Evolutionary conservation across 169 alveolate genomes (phyloP).

Genomic region (Eimeria maxima): DNA sequence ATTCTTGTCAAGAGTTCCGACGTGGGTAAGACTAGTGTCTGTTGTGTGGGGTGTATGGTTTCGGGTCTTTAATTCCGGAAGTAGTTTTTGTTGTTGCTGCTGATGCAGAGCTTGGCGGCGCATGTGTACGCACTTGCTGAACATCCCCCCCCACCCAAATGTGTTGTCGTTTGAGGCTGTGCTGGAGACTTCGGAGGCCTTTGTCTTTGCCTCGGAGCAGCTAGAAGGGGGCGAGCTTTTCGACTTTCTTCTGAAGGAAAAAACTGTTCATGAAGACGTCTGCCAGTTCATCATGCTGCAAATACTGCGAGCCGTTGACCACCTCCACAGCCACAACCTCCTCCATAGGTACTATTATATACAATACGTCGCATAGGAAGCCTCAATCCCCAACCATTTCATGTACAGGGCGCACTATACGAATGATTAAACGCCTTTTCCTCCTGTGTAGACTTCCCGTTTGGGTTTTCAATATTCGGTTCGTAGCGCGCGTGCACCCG

Average conservation of each 20-base stretch:
- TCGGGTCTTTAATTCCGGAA: background rate
- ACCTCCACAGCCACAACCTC: slow-evolving; percentile 90
- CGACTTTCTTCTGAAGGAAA: slow-evolving; percentile 92
- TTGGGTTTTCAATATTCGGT: too few relatives aligned
- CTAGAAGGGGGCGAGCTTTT: slow-evolving; percentile 95
- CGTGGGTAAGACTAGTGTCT: too few relatives aligned
- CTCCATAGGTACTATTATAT: slow-evolving; percentile 82
- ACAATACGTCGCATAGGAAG: background rate
- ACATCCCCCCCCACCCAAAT: slow-evolving; percentile 90
- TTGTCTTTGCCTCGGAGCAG: slow-evolving; percentile 92
- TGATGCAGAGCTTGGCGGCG: slow-evolving; percentile 88
- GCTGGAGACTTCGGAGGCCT: slow-evolving; percentile 91
- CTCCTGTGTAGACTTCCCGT: too few relatives aligned
- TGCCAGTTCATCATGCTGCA: slow-evolving; percentile 94
- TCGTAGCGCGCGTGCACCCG: too few relatives aligned
- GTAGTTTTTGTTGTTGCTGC: background rate
- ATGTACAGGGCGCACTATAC: too few relatives aligned
- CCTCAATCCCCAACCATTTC: too few relatives aligned
- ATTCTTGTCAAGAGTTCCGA: too few relatives aligned
- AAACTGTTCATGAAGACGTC: slow-evolving; percentile 93
- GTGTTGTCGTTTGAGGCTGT: slow-evolving; percentile 92
- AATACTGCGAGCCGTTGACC: slow-evolving; percentile 91
- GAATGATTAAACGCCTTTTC: too few relatives aligned
- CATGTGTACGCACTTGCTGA: slow-evolving; percentile 91
- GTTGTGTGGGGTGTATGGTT: too few relatives aligned